Evolutionary conservation across 2,329 filamentous ascomycete species (phyloP), one percentile per base, ranked within the genome.

Genomic region (Trichoderma brevicompactum): DNA sequence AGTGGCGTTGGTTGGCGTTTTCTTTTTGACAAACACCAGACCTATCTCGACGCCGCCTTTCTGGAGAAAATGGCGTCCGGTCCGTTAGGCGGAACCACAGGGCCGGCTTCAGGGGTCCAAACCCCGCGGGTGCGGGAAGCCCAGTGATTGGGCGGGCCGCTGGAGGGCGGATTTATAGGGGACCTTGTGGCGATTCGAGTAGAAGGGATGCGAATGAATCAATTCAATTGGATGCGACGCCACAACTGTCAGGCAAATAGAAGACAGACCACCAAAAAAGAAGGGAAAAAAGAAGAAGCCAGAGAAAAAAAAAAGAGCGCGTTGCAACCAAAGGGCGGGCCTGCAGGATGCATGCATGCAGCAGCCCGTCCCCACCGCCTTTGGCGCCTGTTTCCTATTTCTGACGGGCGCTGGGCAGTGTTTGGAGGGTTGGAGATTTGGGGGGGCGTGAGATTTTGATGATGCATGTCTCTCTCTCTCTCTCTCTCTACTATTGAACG

Each of bases 271-370:
- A 10, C 4, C 9, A 7, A 49, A 9, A 19, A 19, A 50, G 40
- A 32, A 34, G 28, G 34, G 15, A 3, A 44, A 52, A 5, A 49
- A 15, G 7, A 32, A 50, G 7, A 41, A 38, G 43, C 8, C 8
- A 17, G 44, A 38, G 23, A 19, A n/a, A 61, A 43, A 34, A 32
- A 36, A 41, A 44, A 44, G n/a, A 40, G 17, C 49, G 50, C 60
- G 58, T 52, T 36, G 23, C 13, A 23, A 32, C 58, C 46, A 43
- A 43, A 36, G 17, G 48, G 32, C 15, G 49, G 60, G 38, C 56
- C 46, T 63, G 60, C 60, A 63, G 60, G 60, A 32, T 54, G 60
- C 49, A 19, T 17, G 23, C 7, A 61, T 52, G 58, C 58, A 52
- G 46, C 38, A 61, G 58, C 28, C 48, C 32, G 50, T 53, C 58